Base-by-base conservation (phyloP, 306 rosid species). In the Cercis canadensis region DNA sequence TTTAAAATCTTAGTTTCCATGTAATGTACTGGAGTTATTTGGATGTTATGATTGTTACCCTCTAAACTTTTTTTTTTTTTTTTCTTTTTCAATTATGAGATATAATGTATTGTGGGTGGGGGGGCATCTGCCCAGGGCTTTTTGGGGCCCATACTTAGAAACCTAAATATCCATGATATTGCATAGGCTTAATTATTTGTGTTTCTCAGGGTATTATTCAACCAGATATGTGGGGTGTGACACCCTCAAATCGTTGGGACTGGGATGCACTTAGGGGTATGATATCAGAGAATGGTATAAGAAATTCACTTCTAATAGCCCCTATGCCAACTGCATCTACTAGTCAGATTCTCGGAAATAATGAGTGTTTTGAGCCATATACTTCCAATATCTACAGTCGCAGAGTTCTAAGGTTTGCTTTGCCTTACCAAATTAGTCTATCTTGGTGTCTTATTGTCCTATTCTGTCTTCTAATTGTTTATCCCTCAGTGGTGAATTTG, bases 271-370 rank as follows among this genome's bases (percentile, higher is more conserved):
- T 88, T 39, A 71, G 88, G 70, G 85, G 75, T 43, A 83, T 74
- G 81, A 85, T 90, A 55, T 69, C 82, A 3, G 57, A 73, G 69
- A 63, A 65, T 34, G 98, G 96, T 67, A 83, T 85, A 57, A 85
- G 98, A 41, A 92, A 92, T 80, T 92, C 98, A 45, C 96, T 92
- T 78, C 94, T 92, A 67, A 82, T 89, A 6, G 95, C 95, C 49
- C 98, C 96, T 17, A 92, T 89, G 96, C 98, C 96, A 8, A 92
- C 96, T 57, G 98, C 96, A 3, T 92, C 96, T 14, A 89, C 96
- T 33, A 89, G 98, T 77, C 98, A 92, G 73, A 92, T 92, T 81
- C 90, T 92, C 81, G 96, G 96, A 78, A 92, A 92, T 77, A 92
- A 89, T 4, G 96, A 89, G 72, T 92, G 98, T 73, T 92, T 92